Percentiles rank a stretch among this genome's conserved stretches.
Evolutionary conservation across 2,329 filamentous ascomycete species (phyloP).

Genomic region (Trichoderma sp.): DNA sequence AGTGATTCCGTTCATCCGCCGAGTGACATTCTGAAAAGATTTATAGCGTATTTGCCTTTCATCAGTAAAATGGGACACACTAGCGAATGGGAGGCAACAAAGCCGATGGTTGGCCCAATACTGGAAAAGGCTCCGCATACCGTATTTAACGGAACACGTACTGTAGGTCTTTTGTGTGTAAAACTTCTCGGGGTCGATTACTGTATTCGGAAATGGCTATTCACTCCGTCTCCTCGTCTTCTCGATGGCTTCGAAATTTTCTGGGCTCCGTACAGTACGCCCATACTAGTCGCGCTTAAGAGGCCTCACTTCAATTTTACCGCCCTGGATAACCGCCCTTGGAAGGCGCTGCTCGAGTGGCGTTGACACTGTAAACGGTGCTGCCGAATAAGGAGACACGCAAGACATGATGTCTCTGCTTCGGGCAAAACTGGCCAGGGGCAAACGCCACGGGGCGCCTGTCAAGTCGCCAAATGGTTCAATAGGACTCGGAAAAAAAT

Average conservation of each 20-base stretch:
- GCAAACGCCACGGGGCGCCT: conserved; percentile 14
- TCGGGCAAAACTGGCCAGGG: neutral
- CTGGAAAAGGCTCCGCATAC: neutral
- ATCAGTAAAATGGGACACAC: neutral
- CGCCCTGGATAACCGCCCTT: neutral
- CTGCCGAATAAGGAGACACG: neutral
- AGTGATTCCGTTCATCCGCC: neutral
- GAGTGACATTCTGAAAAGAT: neutral
- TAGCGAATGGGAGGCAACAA: neutral
- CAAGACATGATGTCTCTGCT: neutral
- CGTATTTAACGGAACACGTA: neutral
- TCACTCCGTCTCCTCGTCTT: neutral
- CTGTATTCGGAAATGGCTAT: neutral
- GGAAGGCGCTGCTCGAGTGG: neutral
- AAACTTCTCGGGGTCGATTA: neutral
- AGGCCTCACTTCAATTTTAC: neutral
- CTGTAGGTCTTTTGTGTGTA: neutral
- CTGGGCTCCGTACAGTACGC: neutral
- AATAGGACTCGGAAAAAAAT: neutral
- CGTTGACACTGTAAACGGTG: neutral
- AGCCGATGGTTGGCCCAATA: neutral
- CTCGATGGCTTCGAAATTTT: neutral
- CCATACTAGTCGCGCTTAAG: neutral
- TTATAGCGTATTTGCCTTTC: neutral
- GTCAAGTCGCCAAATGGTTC: neutral